A percentile compares a stretch with the other conserved stretches of the same genome.
phyloP scores from a whole-genome alignment of 148 eudicot genomes.

The Vaccinium macrocarpon region DNA sequence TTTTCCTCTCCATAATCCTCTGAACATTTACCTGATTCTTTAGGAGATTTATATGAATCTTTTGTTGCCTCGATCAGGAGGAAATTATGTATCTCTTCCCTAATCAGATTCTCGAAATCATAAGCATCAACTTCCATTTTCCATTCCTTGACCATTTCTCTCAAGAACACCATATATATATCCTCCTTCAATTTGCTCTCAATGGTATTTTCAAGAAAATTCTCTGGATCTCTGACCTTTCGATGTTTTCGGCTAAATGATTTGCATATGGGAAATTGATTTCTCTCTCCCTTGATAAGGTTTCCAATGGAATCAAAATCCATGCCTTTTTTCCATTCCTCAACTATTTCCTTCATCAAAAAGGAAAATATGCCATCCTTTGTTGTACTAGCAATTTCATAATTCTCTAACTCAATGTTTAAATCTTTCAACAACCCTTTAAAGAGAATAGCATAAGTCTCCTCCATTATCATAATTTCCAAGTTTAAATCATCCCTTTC shows the following conservation, averaged over 20 bases:
- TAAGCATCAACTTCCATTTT: conserved; percentile 25
- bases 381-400: conserved; percentile 15
- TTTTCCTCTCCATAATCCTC: conserved; percentile 16
- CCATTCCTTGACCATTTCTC: conserved; percentile 28
- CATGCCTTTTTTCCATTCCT: conserved; percentile 5
- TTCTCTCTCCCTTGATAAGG: conserved; percentile 9
- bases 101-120: conserved; percentile 25
- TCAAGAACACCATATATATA: conserved; percentile 24
- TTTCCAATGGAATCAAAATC: conserved; percentile 7
- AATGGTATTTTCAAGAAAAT: neutral
- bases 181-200: conserved; percentile 31
- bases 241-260: neutral
- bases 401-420: conserved; percentile 15
- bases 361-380: conserved; percentile 9
- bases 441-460: conserved; percentile 26
- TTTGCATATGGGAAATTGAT: conserved; percentile 10
- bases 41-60: conserved; percentile 6
- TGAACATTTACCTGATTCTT: neutral
- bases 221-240: neutral
- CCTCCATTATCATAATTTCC: conserved; percentile 29
- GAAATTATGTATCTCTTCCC: conserved; percentile 30
- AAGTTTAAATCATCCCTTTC: conserved; percentile 28
- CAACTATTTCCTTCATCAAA: conserved; percentile 11
- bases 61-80: conserved; percentile 28
- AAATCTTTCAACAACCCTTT: conserved; percentile 31